Evolutionary conservation across 352 stramenopile species (phyloP).

Genomic region (Phytophthora syringae): DNA sequence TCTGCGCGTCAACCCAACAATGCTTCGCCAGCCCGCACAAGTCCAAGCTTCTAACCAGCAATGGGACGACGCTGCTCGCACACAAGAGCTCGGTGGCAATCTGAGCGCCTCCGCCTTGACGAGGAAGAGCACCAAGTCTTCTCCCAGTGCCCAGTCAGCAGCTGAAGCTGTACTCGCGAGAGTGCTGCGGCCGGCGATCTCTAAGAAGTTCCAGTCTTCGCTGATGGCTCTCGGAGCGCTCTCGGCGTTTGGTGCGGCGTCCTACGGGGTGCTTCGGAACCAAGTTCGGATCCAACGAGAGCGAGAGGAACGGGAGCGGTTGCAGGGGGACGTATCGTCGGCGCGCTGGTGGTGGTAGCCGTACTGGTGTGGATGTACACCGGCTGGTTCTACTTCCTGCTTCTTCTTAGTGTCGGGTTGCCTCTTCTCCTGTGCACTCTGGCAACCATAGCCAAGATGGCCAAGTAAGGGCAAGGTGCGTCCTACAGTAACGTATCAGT

Average conservation of each 20-base stretch:
- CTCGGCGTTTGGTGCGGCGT: conserved; percentile 9
- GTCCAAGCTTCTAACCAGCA: background rate
- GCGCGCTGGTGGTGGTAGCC: background rate
- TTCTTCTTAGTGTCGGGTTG: background rate
- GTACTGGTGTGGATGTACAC: background rate
- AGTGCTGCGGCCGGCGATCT: too few species aligned
- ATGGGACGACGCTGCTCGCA: background rate
- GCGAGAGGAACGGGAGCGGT: background rate
- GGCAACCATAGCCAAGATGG: background rate
- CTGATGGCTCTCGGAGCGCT: conserved; percentile 9
- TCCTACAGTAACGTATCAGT: too few species aligned
- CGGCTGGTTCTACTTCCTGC: conserved; percentile 10
- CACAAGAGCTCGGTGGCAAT: background rate
- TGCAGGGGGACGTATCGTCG: background rate
- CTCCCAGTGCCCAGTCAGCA: background rate
- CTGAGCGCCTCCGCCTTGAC: background rate
- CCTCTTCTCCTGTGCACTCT: background rate
- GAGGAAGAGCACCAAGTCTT: background rate
- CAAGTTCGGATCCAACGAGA: background rate
- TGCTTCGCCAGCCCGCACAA: conserved; percentile 1
- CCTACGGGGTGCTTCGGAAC: conserved; percentile 9
- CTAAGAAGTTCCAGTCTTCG: background rate
- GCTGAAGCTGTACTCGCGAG: background rate
- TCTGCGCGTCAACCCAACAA: conserved; percentile 3
- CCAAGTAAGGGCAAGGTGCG: too few species aligned